phyloP scores from a whole-genome alignment of 2,329 filamentous ascomycete genomes.

The Teratosphaeria destructans region DNA sequence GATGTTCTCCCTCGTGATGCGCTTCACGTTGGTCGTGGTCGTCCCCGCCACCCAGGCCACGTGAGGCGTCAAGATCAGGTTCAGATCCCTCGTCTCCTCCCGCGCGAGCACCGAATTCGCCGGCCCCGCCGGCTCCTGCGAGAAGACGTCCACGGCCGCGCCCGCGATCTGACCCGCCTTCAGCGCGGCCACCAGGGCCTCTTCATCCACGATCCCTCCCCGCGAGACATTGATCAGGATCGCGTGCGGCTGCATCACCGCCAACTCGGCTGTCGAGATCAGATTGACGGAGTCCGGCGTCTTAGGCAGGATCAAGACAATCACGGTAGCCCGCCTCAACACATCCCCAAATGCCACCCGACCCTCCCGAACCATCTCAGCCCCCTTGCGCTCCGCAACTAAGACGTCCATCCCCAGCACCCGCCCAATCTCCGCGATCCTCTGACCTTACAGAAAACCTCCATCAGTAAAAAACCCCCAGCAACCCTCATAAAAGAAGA shows the following conservation, averaged over 20 bases:
- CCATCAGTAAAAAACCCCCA: background rate
- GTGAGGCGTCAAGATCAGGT: constrained; percentile 45
- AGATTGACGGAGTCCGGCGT: background rate
- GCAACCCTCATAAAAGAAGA: background rate
- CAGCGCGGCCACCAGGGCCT: constrained; percentile 35
- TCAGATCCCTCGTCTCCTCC: constrained; percentile 34
- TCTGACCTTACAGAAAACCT: constrained; percentile 15
- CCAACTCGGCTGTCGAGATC: constrained; percentile 27
- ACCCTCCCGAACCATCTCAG: constrained; percentile 15
- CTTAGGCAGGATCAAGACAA: background rate
- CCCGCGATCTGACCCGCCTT: constrained; percentile 36
- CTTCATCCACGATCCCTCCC: constrained; percentile 42
- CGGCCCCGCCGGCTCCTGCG: constrained; percentile 35
- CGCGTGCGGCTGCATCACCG: constrained; percentile 34
- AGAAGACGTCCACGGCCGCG: constrained; percentile 41
- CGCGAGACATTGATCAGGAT: constrained; percentile 40
- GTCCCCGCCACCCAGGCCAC: constrained; percentile 42
- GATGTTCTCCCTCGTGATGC: constrained; percentile 36
- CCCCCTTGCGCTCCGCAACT: constrained; percentile 36
- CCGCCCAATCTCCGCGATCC: constrained; percentile 33
- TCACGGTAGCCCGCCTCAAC: constrained; percentile 26
- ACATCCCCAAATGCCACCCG: constrained; percentile 29
- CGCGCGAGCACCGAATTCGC: constrained; percentile 33
- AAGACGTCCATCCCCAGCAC: constrained; percentile 41
- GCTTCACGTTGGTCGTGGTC: constrained; percentile 37